Percentiles rank a stretch among this genome's conserved stretches.
Evolutionary conservation across 805 yeast genomes (phyloP).

Genomic region (Ogataea siamensis): DNA sequence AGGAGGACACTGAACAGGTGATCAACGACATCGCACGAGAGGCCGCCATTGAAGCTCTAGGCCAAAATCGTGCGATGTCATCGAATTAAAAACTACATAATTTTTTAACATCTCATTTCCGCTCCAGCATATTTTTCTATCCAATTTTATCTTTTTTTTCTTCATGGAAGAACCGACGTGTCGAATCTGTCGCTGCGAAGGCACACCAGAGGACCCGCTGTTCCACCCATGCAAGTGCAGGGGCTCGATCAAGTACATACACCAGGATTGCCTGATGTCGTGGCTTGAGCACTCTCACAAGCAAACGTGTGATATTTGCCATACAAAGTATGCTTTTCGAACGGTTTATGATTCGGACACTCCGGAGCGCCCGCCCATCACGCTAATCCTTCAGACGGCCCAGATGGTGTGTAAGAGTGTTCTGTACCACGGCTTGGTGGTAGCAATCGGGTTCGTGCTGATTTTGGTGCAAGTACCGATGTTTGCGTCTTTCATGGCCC

Average conservation of each 20-base stretch:
- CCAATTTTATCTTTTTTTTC: slow-evolving; percentile 1
- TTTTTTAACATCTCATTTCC: not conserved
- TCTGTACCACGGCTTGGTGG: slow-evolving; percentile 20
- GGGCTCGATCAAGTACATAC: slow-evolving; percentile 91
- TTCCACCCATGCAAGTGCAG: slow-evolving; percentile 91
- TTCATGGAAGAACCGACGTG: slow-evolving; percentile 54
- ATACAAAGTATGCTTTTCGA: slow-evolving; percentile 58
- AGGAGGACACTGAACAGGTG: slow-evolving; percentile 17
- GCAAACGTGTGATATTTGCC: slow-evolving; percentile 83
- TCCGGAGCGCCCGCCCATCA: slow-evolving; percentile 58
- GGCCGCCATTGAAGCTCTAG: slow-evolving; percentile 22
- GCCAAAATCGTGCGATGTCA: not conserved
- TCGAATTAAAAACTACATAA: not conserved
- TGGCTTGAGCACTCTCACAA: slow-evolving; percentile 77
- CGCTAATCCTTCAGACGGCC: slow-evolving; percentile 42
- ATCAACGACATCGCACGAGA: slow-evolving; percentile 23
- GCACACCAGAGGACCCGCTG: slow-evolving; percentile 72
- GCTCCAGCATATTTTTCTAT: not conserved
- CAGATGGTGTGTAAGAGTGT: slow-evolving; percentile 18
- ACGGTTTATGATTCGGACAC: slow-evolving; percentile 39
- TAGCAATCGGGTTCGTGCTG: slow-evolving; percentile 41
- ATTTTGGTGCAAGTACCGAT: slow-evolving; percentile 54
- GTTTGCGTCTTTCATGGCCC: slow-evolving; percentile 52
- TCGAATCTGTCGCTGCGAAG: slow-evolving; percentile 93
- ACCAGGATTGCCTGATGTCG: slow-evolving; percentile 84